phyloP scores from a whole-genome alignment of 2,329 filamentous ascomycete species.

The Sporothrix schenckii region DNA sequence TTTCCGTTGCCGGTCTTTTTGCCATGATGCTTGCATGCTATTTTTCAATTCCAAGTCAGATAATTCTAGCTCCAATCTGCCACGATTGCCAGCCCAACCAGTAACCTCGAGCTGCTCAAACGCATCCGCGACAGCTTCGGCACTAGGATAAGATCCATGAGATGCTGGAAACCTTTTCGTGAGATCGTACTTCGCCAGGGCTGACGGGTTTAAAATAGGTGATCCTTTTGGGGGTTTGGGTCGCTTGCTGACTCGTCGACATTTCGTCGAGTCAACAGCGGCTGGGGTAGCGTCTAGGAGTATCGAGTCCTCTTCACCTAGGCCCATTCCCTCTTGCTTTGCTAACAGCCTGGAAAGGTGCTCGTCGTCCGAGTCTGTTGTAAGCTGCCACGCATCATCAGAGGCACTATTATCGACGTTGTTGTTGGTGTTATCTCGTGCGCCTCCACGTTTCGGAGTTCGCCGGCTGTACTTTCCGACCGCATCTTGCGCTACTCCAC shows the following conservation, averaged over 20 bases:
- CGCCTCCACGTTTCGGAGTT: neutral
- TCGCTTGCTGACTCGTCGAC: neutral
- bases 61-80: slow-evolving; percentile 45
- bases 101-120: slow-evolving; percentile 79
- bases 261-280: slow-evolving; percentile 29
- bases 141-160: slow-evolving; percentile 46
- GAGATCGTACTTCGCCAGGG: neutral
- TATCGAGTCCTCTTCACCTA: slow-evolving; percentile 61
- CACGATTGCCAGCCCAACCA: slow-evolving; percentile 69
- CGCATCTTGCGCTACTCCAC: neutral
- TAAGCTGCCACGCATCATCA: slow-evolving; percentile 42
- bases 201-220: neutral
- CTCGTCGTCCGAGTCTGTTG: slow-evolving; percentile 63
- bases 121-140: slow-evolving; percentile 50
- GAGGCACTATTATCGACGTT: slow-evolving; percentile 44
- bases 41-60: slow-evolving; percentile 69
- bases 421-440: slow-evolving; percentile 38
- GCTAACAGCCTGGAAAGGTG: slow-evolving; percentile 62
- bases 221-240: slow-evolving; percentile 12
- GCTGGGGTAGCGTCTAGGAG: slow-evolving; percentile 53
- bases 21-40: slow-evolving; percentile 61
- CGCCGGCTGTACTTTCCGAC: neutral
- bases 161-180: neutral
- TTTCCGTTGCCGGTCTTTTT: slow-evolving; percentile 72
- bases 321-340: slow-evolving; percentile 65